Conservation (phyloP, 169 alveolate genomes). For the Plasmodium fragile region DNA sequence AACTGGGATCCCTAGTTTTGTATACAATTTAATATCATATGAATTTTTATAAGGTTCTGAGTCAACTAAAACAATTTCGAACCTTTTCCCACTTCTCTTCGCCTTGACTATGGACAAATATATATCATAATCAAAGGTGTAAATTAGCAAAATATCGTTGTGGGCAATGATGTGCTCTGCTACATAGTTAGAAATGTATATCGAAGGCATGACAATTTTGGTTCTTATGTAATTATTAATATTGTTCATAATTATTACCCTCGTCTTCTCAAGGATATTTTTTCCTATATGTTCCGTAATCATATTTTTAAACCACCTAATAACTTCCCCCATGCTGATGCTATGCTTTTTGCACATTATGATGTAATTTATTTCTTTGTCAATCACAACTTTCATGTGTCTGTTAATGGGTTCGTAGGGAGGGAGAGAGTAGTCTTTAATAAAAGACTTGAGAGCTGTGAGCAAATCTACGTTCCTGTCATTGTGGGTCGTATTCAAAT, state of each 20-base stretch:
- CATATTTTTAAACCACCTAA: slow-evolving; percentile 81
- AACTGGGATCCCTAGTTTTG: slow-evolving; percentile 70
- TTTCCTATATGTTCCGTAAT: slow-evolving; percentile 67
- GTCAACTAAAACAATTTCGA: slow-evolving; percentile 61
- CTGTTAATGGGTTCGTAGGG: slow-evolving; percentile 81
- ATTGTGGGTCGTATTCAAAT: slow-evolving; percentile 75
- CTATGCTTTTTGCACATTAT: slow-evolving; percentile 81
- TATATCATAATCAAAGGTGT: slow-evolving; percentile 74
- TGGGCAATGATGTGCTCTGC: slow-evolving; percentile 44
- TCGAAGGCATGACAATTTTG: slow-evolving; percentile 65
- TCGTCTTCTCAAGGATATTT: slow-evolving; percentile 44
- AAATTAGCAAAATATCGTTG: slow-evolving; percentile 54
- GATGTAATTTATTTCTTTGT: slow-evolving; percentile 79
- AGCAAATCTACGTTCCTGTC: slow-evolving; percentile 79
- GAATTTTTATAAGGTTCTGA: slow-evolving; percentile 78
- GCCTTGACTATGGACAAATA: slow-evolving; percentile 73
- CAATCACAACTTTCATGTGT: slow-evolving; percentile 79
- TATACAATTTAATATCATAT: slow-evolving; percentile 66
- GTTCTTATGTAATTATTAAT: slow-evolving; percentile 75
- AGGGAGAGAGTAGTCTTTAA: slow-evolving; percentile 81
- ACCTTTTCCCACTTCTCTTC: slow-evolving; percentile 46
- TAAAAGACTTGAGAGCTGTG: slow-evolving; percentile 79
- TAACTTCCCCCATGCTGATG: slow-evolving; percentile 83
- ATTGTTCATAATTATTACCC: slow-evolving; percentile 56
- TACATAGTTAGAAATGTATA: slow-evolving; percentile 56